A percentile compares a stretch with the other conserved stretches of the same genome.
These are phyloP conservation scores for Neotropicomus parvogracilis DNA, from an alignment of 1,284 basidiomycete species.

Conservation along the genomic window DNA sequence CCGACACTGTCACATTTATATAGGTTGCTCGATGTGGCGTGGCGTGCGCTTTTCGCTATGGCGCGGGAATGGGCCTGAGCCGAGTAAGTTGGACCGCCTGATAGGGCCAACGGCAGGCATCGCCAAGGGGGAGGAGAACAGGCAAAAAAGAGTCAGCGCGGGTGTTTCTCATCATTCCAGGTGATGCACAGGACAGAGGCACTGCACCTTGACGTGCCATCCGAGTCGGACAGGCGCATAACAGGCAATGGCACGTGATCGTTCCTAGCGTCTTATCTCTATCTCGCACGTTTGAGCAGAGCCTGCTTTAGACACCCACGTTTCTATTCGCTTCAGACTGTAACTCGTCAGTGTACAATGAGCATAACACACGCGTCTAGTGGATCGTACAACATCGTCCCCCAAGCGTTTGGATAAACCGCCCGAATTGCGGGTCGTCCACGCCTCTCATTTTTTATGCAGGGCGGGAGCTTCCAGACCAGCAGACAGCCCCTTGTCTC, in stretches of 20 bases:
- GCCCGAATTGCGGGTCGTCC: not conserved
- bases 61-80: conserved; percentile 29
- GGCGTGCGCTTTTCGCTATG: conserved; percentile 11
- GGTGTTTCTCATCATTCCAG: conserved; percentile 13
- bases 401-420: conserved; percentile 4
- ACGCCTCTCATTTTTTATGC: conserved; percentile 54
- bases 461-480: conserved; percentile 73
- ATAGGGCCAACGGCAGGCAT: not conserved
- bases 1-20: conserved; percentile 26
- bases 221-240: conserved; percentile 1
- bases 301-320: conserved; percentile 7
- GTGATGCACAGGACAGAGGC: conserved; percentile 21
- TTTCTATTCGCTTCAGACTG: conserved; percentile 20
- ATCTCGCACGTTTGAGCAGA: conserved; percentile 18
- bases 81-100: conserved; percentile 13
- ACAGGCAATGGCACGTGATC: conserved; percentile 27
- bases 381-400: conserved; percentile 29
- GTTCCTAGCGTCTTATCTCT: conserved; percentile 25
- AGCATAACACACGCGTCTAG: conserved; percentile 24
- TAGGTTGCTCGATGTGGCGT: conserved; percentile 30
- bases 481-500: conserved; percentile 74
- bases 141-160: conserved; percentile 7
- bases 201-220: conserved; percentile 23
- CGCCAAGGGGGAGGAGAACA: not conserved
- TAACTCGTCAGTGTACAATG: conserved; percentile 27